Base-by-base conservation (phyloP, 1,284 basidiomycete species). In the Grifola frondosa region DNA sequence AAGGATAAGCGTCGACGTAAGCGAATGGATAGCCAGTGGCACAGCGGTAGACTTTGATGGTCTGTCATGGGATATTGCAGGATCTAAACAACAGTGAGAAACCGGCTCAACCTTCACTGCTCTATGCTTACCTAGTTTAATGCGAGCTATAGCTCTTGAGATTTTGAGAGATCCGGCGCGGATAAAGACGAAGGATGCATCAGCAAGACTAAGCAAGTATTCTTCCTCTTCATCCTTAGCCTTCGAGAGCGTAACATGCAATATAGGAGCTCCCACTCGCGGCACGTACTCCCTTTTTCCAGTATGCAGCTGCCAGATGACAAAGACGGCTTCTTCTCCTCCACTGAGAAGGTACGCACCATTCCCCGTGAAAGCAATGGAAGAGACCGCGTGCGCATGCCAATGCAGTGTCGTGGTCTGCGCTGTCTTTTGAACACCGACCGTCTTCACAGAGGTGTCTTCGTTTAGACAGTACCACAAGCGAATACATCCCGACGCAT, bases 341-440 rank as follows among this genome's bases (percentile, higher is more conserved):
- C 94, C 97, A 42, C 91, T 97, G 35, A 99, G 69, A 16, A 99
- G 70, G 62, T 97, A 95, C 3, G 92, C 88, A 11, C 97, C 97
- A 53, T 95, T 95, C 2, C 84, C 68, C 0, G 93, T 91, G 65
- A 97, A 99, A 0, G 86, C 74, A 20, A 99, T 67, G 2, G 90
- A 88, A 2, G 88, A 83, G n/a, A 99, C 91, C 5, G 92, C 81
- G 63, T 99, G 95, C 0, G 96, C 88, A 62, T 99, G 97, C 97
- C 97, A 99, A 66, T 98, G 96, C 36, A 97, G 69, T 5, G 84
- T 80, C 1, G 91, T 88, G 1, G 93, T 96, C 49, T 91, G 85
- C 2, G 87, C 79, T 49, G 77, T 81, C 65, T 84, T 86, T 64
- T 87, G 83, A 17, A 82, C 75, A 11, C 77, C 80, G 29, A 71